These are phyloP conservation scores for Cryptococcus neoformans DNA, from an alignment of 1,284 basidiomycete species.

Conservation along the genomic window DNA sequence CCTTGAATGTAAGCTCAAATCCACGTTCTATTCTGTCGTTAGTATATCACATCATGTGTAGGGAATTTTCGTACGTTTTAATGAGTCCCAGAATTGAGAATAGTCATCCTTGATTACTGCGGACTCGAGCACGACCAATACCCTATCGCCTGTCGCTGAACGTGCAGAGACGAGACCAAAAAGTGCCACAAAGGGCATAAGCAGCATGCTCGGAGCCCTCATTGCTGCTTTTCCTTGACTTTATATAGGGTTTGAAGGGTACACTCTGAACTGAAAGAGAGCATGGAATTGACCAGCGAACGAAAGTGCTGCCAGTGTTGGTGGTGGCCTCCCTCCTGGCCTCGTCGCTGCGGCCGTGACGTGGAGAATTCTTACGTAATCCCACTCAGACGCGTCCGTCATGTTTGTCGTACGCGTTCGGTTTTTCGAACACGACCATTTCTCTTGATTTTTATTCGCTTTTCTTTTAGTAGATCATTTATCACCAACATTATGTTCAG, in stretches of 20 bases:
- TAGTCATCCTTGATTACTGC: constrained; percentile 63
- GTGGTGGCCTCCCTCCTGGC: no score
- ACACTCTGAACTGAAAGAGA: not conserved
- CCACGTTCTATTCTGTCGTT: constrained; percentile 58
- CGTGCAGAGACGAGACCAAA: constrained; percentile 52
- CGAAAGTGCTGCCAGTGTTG: no score
- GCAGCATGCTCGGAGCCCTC: constrained; percentile 4
- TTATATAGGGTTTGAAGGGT: not conserved
- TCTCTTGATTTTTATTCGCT: not conserved
- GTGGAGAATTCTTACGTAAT: not conserved
- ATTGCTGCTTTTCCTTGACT: constrained; percentile 1
- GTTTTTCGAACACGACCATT: not conserved
- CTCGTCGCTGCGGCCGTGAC: not conserved
- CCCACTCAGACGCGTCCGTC: not conserved
- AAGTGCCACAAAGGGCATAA: constrained; percentile 14
- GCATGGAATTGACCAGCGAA: not conserved
- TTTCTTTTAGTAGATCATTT: not conserved
- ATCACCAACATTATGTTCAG: no score
- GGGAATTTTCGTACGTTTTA: constrained; percentile 58
- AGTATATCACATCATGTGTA: not conserved
- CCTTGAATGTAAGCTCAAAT: constrained; percentile 77
- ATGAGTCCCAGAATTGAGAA: constrained; percentile 72
- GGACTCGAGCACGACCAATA: constrained; percentile 79
- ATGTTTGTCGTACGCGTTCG: not conserved
- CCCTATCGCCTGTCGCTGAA: constrained; percentile 77